These are phyloP conservation scores for Microsporum audouinii DNA, from an alignment of 2,329 filamentous ascomycete genomes.

Conservation along the genomic window DNA sequence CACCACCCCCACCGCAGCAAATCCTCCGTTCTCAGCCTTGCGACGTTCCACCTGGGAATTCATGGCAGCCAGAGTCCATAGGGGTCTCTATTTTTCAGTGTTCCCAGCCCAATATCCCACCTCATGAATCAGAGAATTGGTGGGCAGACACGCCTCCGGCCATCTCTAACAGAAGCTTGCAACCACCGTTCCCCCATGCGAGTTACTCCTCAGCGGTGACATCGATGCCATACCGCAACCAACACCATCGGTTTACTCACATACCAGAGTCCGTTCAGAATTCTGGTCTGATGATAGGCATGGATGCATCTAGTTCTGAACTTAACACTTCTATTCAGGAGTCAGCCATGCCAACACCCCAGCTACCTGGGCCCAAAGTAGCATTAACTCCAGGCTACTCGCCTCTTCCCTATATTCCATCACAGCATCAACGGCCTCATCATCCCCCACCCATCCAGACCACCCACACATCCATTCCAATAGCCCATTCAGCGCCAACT, in stretches of 20 bases:
- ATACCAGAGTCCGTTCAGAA: slow-evolving; percentile 29
- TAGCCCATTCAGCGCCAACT: slow-evolving; percentile 6
- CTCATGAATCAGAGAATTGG: slow-evolving; percentile 29
- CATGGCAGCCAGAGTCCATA: slow-evolving; percentile 33
- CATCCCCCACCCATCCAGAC: slow-evolving; percentile 6
- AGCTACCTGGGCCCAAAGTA: slow-evolving; percentile 9
- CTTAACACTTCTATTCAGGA: slow-evolving; percentile 20
- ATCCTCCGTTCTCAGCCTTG: slow-evolving; percentile 31
- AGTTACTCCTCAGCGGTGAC: slow-evolving; percentile 25
- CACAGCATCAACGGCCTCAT: neutral
- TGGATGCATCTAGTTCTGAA: slow-evolving; percentile 26
- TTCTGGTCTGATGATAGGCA: slow-evolving; percentile 30
- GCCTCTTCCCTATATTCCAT: slow-evolving; percentile 3
- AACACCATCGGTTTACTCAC: slow-evolving; percentile 19
- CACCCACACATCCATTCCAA: neutral
- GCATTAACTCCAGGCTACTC: slow-evolving; percentile 5
- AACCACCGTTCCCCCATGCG: slow-evolving; percentile 23
- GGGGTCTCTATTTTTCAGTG: slow-evolving; percentile 28
- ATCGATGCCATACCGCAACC: slow-evolving; percentile 26
- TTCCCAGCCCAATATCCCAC: slow-evolving; percentile 27
- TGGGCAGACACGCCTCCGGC: slow-evolving; percentile 23
- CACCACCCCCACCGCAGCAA: slow-evolving; percentile 27
- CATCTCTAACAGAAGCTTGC: slow-evolving; percentile 25
- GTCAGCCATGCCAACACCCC: slow-evolving; percentile 19
- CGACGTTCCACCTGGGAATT: slow-evolving; percentile 28